Evolutionary conservation across 306 rosid species (phyloP).

Genomic region (Pachyrhizus erosus): DNA sequence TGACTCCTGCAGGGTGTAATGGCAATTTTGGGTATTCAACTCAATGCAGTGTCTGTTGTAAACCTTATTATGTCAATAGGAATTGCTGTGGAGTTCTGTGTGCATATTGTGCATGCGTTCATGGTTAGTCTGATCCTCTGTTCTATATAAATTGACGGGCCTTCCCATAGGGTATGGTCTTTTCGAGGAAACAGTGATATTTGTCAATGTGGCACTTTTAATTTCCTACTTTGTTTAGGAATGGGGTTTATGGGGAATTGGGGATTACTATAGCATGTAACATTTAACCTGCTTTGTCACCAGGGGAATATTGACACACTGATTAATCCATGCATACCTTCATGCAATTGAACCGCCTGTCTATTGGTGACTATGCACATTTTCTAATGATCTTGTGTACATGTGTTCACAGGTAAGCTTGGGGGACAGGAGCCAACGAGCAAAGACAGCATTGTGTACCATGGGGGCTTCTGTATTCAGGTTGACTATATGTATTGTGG

Average conservation of each 20-base stretch:
- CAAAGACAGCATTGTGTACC: constrained; percentile 79
- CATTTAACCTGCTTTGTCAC: constrained; percentile 28
- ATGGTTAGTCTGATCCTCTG: constrained; percentile 67
- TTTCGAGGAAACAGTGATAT: constrained; percentile 6
- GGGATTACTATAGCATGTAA: constrained; percentile 24
- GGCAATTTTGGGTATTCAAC: constrained; percentile 91
- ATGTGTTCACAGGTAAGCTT: constrained; percentile 66
- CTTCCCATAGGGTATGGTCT: constrained; percentile 17
- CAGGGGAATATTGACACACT: constrained; percentile 9
- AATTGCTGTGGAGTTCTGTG: constrained; percentile 96
- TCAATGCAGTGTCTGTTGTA: constrained; percentile 95
- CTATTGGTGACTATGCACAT: constrained; percentile 25
- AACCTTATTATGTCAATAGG: constrained; percentile 95
- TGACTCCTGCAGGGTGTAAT: constrained; percentile 85
- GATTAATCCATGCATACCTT: constrained; percentile 28
- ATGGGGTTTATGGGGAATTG: background rate
- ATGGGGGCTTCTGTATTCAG: constrained; percentile 99
- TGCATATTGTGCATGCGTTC: constrained; percentile 91
- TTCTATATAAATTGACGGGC: constrained; percentile 15
- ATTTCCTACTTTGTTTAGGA: background rate
- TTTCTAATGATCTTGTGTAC: constrained; percentile 34
- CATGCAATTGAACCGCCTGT: constrained; percentile 25
- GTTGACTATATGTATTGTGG: constrained; percentile 52
- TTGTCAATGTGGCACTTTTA: constrained; percentile 27
- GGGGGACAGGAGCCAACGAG: constrained; percentile 80